phyloP scores from a whole-genome alignment of 176 grass and related monocot species.

The Eleusine indica region DNA sequence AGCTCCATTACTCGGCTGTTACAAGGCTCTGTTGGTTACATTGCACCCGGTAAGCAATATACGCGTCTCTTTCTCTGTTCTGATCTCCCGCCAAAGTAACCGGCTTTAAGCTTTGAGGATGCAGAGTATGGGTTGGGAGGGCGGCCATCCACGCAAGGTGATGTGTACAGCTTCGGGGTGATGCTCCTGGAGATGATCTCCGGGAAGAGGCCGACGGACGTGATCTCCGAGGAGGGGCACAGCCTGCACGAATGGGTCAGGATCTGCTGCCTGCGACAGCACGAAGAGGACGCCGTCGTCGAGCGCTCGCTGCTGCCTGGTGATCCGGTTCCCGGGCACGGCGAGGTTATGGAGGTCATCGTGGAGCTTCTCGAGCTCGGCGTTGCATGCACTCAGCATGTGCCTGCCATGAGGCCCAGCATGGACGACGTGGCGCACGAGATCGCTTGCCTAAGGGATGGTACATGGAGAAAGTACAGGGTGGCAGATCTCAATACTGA shows the following conservation, averaged over 20 bases:
- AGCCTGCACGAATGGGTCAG: slow-evolving; percentile 74
- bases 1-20: slow-evolving; percentile 68
- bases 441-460: slow-evolving; percentile 59
- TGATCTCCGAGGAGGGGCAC: slow-evolving; percentile 63
- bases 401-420: slow-evolving; percentile 51
- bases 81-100: background rate
- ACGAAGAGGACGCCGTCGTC: slow-evolving; percentile 27
- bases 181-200: slow-evolving; percentile 69
- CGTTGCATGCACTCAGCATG: slow-evolving; percentile 54
- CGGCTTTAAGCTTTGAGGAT: background rate
- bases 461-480: slow-evolving; percentile 31
- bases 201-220: slow-evolving; percentile 63
- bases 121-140: slow-evolving; percentile 81
- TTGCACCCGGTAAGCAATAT: slow-evolving; percentile 52
- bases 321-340: background rate
- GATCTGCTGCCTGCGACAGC: slow-evolving; percentile 26
- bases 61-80: background rate
- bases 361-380: slow-evolving; percentile 69
- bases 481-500: background rate
- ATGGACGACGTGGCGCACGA: slow-evolving; percentile 61
- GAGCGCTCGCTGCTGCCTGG: slow-evolving; percentile 32
- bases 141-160: slow-evolving; percentile 62
- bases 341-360: slow-evolving; percentile 37
- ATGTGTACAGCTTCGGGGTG: slow-evolving; percentile 85
- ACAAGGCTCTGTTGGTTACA: slow-evolving; percentile 74